These are phyloP conservation scores for Trichosporon inkin DNA, from an alignment of 1,284 basidiomycete genomes.

Conservation along the genomic window DNA sequence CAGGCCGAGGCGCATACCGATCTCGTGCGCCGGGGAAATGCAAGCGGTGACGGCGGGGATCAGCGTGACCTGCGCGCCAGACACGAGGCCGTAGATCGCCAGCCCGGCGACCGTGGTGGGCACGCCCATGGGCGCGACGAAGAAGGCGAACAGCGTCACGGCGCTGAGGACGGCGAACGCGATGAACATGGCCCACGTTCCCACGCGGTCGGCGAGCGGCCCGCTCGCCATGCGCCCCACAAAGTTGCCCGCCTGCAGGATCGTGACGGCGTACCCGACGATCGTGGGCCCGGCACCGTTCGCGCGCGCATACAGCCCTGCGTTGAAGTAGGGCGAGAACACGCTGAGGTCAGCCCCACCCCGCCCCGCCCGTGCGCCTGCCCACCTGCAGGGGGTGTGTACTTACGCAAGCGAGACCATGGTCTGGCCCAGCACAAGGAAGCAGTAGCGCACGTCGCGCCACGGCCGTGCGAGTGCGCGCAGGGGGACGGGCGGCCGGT, in stretches of 20 bases:
- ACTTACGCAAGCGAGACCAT: conserved; percentile 2
- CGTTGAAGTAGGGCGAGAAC: conserved; percentile 22
- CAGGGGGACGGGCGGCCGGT: conserved; percentile 20
- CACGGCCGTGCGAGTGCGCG: conserved; percentile 12
- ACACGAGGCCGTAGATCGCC: conserved; percentile 34
- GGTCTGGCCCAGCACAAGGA: conserved; percentile 11
- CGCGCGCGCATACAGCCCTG: conserved; percentile 5
- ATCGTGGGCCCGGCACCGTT: conserved; percentile 1
- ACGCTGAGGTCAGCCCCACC: conserved; percentile 7
- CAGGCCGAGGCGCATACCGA: conserved; percentile 46
- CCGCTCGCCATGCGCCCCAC: conserved; percentile 10
- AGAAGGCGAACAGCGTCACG: conserved; percentile 18
- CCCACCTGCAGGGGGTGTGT: too few species aligned
- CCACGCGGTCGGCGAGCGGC: conserved; percentile 14
- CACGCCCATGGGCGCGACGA: conserved; percentile 26
- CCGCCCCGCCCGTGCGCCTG: too few species aligned
- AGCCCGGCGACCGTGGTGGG: conserved; percentile 34
- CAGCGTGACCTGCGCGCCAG: conserved; percentile 43
- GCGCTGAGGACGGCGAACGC: not conserved
- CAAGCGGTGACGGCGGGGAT: conserved; percentile 40
- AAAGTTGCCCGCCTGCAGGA: conserved; percentile 14
- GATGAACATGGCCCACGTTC: conserved; percentile 15
- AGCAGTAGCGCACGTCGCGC: conserved; percentile 14
- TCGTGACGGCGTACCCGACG: conserved; percentile 11
- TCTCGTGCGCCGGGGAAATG: conserved; percentile 41